Conservation (phyloP, 208 protist species). For the Polymyxa betae region DNA sequence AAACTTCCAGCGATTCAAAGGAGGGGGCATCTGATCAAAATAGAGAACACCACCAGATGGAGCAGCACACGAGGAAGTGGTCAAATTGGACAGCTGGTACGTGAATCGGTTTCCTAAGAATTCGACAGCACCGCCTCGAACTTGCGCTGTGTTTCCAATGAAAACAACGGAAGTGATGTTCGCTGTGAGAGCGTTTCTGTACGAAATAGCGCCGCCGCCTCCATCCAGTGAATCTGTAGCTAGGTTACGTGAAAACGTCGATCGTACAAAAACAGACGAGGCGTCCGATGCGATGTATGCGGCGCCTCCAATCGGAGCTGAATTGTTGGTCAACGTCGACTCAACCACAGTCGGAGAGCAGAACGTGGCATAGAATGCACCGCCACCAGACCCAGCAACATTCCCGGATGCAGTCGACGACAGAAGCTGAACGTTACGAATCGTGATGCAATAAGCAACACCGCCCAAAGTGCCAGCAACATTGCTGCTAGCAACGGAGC, state of each 20-base stretch:
- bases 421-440: neutral
- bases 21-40: neutral
- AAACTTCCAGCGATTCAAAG: neutral
- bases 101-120: neutral
- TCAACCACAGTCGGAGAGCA: neutral
- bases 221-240: neutral
- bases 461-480: neutral
- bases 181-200: neutral
- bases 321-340: neutral
- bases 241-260: neutral
- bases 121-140: slow-evolving; percentile 10
- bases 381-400: neutral
- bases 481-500: neutral
- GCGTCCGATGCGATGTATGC: neutral
- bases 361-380: slow-evolving; percentile 35
- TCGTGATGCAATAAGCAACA: slow-evolving; percentile 8
- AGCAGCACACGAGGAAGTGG: neutral
- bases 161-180: neutral
- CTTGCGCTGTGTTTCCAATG: neutral
- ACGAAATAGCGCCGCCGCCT: neutral
- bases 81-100: neutral
- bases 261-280: neutral
- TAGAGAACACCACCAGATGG: slow-evolving; percentile 11
- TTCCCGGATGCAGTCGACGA: neutral
- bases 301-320: neutral